Percentiles rank a stretch among this genome's conserved stretches.
phyloP scores from a whole-genome alignment of 495 filamentous ascomycete genomes.

The Penicillium desertorum region DNA sequence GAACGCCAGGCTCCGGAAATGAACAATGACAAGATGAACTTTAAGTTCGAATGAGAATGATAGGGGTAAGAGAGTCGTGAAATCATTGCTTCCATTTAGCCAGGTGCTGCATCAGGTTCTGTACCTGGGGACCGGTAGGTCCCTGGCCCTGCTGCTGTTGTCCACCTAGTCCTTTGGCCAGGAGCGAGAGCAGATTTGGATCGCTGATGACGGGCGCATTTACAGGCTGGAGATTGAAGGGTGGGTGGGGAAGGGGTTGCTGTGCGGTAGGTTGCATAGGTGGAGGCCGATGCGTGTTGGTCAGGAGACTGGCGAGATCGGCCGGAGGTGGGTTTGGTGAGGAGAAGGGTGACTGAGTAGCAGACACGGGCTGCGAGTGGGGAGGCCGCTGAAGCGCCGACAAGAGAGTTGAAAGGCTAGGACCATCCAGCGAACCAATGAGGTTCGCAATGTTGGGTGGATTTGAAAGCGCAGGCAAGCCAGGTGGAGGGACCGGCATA shows the following conservation, averaged over 20 bases:
- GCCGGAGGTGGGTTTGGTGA: slow-evolving; percentile 40
- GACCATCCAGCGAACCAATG: slow-evolving; percentile 64
- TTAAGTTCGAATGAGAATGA: slow-evolving; percentile 10
- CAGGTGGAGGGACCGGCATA: slow-evolving; percentile 36
- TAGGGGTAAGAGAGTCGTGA: slow-evolving; percentile 30
- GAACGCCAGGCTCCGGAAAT: slow-evolving; percentile 27
- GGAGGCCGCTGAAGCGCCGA: slow-evolving; percentile 54
- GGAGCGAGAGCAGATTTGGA: slow-evolving; percentile 46
- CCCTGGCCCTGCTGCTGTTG: slow-evolving; percentile 45
- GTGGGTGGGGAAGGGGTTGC: slow-evolving; percentile 35
- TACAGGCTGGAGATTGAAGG: slow-evolving; percentile 36
- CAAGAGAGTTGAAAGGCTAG: slow-evolving; percentile 70
- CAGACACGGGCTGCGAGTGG: slow-evolving; percentile 41
- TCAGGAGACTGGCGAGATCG: slow-evolving; percentile 62
- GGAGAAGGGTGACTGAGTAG: slow-evolving; percentile 39
- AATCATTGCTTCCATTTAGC: slow-evolving; percentile 60
- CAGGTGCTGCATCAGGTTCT: slow-evolving; percentile 62
- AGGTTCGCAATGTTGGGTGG: slow-evolving; percentile 46
- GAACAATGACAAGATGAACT: slow-evolving; percentile 8
- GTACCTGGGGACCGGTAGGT: slow-evolving; percentile 47
- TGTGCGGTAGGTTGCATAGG: slow-evolving; percentile 36
- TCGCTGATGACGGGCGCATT: slow-evolving; percentile 39
- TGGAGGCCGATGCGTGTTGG: slow-evolving; percentile 45
- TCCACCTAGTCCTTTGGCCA: slow-evolving; percentile 43
- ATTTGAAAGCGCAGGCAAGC: slow-evolving; percentile 34